Evolutionary conservation across 352 stramenopile genomes (phyloP), one percentile per base, ranked within the genome.

Genomic region (Phytopythium helicoides): DNA sequence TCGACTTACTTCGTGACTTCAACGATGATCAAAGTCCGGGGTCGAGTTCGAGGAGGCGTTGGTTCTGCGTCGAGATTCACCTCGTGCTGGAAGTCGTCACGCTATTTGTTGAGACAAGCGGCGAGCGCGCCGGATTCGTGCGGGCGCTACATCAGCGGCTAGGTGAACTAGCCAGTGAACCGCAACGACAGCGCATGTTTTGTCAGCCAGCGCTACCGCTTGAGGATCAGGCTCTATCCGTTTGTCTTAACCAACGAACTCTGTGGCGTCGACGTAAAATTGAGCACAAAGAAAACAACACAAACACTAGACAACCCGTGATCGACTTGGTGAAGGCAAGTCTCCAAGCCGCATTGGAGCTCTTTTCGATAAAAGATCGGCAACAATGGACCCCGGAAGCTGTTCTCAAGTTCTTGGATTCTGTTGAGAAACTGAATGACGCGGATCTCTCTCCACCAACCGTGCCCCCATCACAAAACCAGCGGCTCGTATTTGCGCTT

Each of bases 401-500:
- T 2, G 25, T 87, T 16, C 47, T 86, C 33, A 40, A 21, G 6
- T 81, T 92, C 35, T 55, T 89, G 8, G 64, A 83, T 22, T 60
- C 56, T 0, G 73, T 89, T 8, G 73, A 89, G 52, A 37, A 36
- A 16, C 62, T 90, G 25, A 77, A 74, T 19, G 51, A 58, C 21
- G 31, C 87, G 23, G 66, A 74, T 18, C 52, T 82, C 9, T 48
- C 64, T 31, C 47, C 66, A 1, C 18, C 41, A 8, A 53, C 51
- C 10, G 25, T 37, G 2, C 47, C 66, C 25, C 39, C 61, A 19
- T 62, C 55, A 1, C 58, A 75, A 31, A 68, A 58, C 22, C 52
- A 65, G 28, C 61, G 61, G 9, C 48, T 92, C 10, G 78, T 76
- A 15, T 92, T 97, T 31, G 91, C 89, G 31, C 52, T 98, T 23